Conservation (phyloP, 2,329 filamentous ascomycete genomes). For the Grosmannia huntii region DNA sequence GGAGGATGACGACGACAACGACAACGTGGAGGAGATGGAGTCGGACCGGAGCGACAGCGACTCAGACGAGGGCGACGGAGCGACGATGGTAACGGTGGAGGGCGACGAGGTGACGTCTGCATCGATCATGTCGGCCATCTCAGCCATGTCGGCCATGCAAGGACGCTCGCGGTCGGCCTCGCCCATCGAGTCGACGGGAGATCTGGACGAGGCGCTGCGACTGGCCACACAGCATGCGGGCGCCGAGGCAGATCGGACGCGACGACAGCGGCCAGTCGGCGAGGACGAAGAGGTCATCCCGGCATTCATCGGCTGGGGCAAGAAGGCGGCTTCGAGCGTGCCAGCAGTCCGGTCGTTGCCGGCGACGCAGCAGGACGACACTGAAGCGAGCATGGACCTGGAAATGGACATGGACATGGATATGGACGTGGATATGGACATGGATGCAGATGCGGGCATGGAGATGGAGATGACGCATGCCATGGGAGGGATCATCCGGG, state of each 20-base stretch:
- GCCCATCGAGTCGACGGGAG: conserved; percentile 54
- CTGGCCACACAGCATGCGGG: conserved; percentile 65
- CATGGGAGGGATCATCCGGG: conserved; percentile 28
- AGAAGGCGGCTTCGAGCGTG: conserved; percentile 28
- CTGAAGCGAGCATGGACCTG: conserved; percentile 20
- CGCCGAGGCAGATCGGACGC: conserved; percentile 9
- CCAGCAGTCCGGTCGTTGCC: neutral
- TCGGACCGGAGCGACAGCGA: conserved; percentile 34
- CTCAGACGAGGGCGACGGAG: conserved; percentile 54
- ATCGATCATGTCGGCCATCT: conserved; percentile 41
- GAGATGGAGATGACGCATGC: conserved; percentile 46
- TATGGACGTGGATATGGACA: conserved; percentile 21
- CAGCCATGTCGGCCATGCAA: conserved; percentile 25
- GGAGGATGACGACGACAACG: conserved; percentile 38
- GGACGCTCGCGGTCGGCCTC: conserved; percentile 31
- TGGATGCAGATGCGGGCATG: conserved; percentile 37
- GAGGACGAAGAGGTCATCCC: conserved; percentile 59
- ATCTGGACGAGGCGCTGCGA: conserved; percentile 64
- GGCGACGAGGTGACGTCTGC: conserved; percentile 63
- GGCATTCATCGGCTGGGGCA: conserved; percentile 61
- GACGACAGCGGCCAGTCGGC: conserved; percentile 49
- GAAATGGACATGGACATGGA: conserved; percentile 37
- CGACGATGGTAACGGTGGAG: conserved; percentile 72
- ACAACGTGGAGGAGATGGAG: conserved; percentile 30
- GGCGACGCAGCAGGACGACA: conserved; percentile 23